phyloP scores from a whole-genome alignment of 2,329 filamentous ascomycete species.

The Pseudocercospora fijiensis region DNA sequence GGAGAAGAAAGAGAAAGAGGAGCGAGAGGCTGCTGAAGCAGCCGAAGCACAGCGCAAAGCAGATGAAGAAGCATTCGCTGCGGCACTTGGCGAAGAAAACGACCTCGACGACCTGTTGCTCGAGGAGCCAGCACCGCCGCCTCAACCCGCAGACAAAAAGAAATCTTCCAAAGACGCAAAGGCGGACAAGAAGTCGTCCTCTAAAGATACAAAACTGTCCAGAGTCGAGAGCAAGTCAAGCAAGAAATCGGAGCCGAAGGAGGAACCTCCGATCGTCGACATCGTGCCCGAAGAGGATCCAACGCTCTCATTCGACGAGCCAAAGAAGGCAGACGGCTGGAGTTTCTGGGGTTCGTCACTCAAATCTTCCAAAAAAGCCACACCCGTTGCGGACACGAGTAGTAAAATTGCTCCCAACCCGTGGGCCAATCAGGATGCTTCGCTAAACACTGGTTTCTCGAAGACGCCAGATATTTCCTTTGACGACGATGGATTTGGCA shows the following conservation, averaged over 20 bases:
- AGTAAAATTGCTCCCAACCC: slow-evolving; percentile 47
- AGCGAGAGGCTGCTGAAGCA: slow-evolving; percentile 41
- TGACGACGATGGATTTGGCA: slow-evolving; percentile 41
- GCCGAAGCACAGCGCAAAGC: slow-evolving; percentile 40
- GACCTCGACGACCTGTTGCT: slow-evolving; percentile 38
- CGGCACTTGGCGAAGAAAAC: slow-evolving; percentile 38
- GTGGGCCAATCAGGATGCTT: slow-evolving; percentile 45
- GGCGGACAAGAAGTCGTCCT: slow-evolving; percentile 29
- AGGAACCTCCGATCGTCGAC: slow-evolving; percentile 31
- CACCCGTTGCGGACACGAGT: slow-evolving; percentile 31
- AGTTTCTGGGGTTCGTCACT: slow-evolving; percentile 48
- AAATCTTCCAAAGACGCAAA: slow-evolving; percentile 28
- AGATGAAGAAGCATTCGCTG: slow-evolving; percentile 40
- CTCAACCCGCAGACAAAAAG: slow-evolving; percentile 27
- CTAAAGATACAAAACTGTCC: slow-evolving; percentile 28
- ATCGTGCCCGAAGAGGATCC: slow-evolving; percentile 23
- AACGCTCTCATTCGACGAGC: slow-evolving; percentile 20
- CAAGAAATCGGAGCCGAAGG: slow-evolving; percentile 38
- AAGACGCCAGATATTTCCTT: slow-evolving; percentile 48
- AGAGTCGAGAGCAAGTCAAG: slow-evolving; percentile 34
- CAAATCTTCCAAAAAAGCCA: slow-evolving; percentile 46
- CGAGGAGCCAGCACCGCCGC: slow-evolving; percentile 26
- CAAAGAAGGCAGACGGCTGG: slow-evolving; percentile 40
- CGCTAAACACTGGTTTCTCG: slow-evolving; percentile 37
- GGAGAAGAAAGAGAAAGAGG: slow-evolving; percentile 48